These are phyloP conservation scores for Coelastrella sp. DNA, from an alignment of 139 green algal species.

Conservation along the genomic window DNA sequence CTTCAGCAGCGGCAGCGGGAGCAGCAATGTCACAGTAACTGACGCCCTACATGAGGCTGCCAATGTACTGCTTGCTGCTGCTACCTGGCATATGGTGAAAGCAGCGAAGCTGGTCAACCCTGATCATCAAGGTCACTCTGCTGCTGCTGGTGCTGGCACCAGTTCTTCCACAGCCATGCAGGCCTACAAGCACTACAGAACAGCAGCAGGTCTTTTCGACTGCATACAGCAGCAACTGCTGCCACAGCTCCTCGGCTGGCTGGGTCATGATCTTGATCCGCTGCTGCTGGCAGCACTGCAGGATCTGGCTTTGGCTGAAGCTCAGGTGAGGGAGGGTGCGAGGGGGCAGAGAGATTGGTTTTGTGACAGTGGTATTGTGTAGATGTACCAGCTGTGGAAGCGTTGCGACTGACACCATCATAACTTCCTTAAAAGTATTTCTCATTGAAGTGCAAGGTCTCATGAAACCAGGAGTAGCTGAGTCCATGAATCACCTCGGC, in stretches of 20 bases:
- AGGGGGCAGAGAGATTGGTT: no score
- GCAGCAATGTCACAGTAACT: not conserved
- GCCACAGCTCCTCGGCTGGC: constrained; percentile 29
- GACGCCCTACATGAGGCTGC: not conserved
- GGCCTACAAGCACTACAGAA: constrained; percentile 30
- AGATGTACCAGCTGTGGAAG: not conserved
- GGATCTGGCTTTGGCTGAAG: constrained; percentile 15
- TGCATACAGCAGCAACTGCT: constrained; percentile 21
- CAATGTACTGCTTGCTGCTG: constrained; percentile 7
- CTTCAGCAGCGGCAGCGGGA: not conserved
- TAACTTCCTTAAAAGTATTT: no score
- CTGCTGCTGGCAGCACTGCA: constrained; percentile 13
- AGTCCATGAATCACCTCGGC: no score
- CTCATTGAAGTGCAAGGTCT: no score
- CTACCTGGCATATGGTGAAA: constrained; percentile 35
- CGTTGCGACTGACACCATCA: no score
- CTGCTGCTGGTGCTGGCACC: not conserved
- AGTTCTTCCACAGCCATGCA: constrained; percentile 3
- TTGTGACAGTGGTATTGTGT: not conserved
- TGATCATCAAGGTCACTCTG: not conserved
- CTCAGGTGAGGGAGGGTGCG: constrained; percentile 17
- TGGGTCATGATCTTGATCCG: constrained; percentile 9
- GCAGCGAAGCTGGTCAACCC: not conserved
- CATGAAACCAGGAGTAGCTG: no score
- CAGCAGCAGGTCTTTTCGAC: constrained; percentile 19